These are phyloP conservation scores for Plectosphaerella plurivora DNA, from an alignment of 2,329 filamentous ascomycete genomes.

Conservation along the genomic window DNA sequence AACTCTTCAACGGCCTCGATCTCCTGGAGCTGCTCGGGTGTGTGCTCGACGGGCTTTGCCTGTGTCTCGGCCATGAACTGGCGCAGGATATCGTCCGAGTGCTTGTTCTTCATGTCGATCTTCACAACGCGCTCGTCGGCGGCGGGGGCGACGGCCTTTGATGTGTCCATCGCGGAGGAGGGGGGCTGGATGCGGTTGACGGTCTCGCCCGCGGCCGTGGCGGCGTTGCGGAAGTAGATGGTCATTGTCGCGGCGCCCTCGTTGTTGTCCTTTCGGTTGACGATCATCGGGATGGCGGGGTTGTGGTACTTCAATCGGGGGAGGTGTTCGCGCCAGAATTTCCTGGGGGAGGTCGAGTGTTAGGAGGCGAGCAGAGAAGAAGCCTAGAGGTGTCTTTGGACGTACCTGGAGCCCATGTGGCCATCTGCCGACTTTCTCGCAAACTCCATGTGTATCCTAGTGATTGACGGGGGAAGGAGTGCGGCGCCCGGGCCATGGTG, in stretches of 20 bases:
- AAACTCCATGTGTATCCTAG: constrained; percentile 72
- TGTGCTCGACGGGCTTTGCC: constrained; percentile 52
- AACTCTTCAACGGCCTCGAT: constrained; percentile 54
- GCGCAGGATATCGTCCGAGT: constrained; percentile 57
- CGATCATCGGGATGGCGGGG: constrained; percentile 75
- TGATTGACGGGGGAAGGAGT: constrained; percentile 70
- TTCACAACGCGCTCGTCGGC: constrained; percentile 45
- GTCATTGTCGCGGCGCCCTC: constrained; percentile 56
- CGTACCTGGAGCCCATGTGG: constrained; percentile 69
- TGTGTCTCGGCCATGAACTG: constrained; percentile 59
- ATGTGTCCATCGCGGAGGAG: constrained; percentile 43
- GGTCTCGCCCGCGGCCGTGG: constrained; percentile 19
- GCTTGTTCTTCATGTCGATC: constrained; percentile 61
- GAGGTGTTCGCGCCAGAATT: constrained; percentile 83
- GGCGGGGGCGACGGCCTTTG: constrained; percentile 43
- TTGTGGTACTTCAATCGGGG: constrained; percentile 94
- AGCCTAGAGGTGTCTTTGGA: constrained; percentile 1
- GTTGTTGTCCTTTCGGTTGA: constrained; percentile 62
- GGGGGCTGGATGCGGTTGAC: constrained; percentile 31
- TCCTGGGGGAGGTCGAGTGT: constrained; percentile 45
- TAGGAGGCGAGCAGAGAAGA: background rate
- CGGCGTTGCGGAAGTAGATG: constrained; percentile 53
- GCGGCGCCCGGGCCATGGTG: constrained; percentile 80
- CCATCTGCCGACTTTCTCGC: constrained; percentile 57
- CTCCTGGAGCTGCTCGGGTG: constrained; percentile 54